Percentiles rank a stretch among this genome's conserved stretches.
Conservation (phyloP, 768 basidiomycete species). For the Psilocybe cyanescens region DNA sequence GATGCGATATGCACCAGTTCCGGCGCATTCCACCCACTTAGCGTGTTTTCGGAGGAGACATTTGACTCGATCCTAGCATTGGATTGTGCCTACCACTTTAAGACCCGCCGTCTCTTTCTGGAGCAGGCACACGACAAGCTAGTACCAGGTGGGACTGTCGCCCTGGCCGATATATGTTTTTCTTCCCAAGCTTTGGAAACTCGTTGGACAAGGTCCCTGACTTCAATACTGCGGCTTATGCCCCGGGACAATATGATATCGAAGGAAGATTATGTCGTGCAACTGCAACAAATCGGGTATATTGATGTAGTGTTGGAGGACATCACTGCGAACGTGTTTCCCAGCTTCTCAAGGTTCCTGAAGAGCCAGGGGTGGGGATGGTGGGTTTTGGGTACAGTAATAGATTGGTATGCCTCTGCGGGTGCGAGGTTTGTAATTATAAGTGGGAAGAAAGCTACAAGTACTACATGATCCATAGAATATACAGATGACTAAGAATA, state of each 20-base stretch:
- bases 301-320: slow-evolving; percentile 57
- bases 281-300: slow-evolving; percentile 55
- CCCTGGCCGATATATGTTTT: slow-evolving; percentile 67
- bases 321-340: slow-evolving; percentile 60
- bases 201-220: slow-evolving; percentile 28
- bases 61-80: slow-evolving; percentile 62
- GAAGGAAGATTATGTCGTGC: slow-evolving; percentile 42
- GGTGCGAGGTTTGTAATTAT: slow-evolving; percentile 58
- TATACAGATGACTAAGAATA: neutral
- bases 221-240: slow-evolving; percentile 43
- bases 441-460: slow-evolving; percentile 30
- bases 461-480: neutral
- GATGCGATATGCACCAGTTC: slow-evolving; percentile 51
- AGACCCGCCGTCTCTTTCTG: slow-evolving; percentile 54
- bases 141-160: slow-evolving; percentile 52
- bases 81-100: slow-evolving; percentile 75
- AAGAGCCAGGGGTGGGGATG: slow-evolving; percentile 44
- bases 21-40: slow-evolving; percentile 44
- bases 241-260: slow-evolving; percentile 55
- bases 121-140: slow-evolving; percentile 51
- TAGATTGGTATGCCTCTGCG: slow-evolving; percentile 37
- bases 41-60: slow-evolving; percentile 29
- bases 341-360: slow-evolving; percentile 56
- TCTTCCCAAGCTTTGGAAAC: slow-evolving; percentile 29
- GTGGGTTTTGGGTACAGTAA: slow-evolving; percentile 42